Percentiles rank a stretch among this genome's conserved stretches.
Evolutionary conservation across 192 early-diverging fungal species (phyloP).

Genomic region (Allomyces macrogynus): DNA sequence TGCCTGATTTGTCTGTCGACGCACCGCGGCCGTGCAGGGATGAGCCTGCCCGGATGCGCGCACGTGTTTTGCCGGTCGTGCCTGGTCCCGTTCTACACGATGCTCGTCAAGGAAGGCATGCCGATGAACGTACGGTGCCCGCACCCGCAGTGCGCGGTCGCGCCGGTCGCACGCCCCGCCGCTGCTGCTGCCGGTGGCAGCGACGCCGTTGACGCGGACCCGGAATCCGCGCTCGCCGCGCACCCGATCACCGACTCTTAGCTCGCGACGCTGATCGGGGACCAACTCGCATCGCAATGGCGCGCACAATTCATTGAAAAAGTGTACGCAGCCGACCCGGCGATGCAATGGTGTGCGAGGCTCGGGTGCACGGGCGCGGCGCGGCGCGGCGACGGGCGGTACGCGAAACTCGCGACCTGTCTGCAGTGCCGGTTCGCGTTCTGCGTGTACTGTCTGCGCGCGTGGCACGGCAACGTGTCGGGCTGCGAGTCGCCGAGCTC

Average conservation of each 20-base stretch:
- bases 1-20: neutral
- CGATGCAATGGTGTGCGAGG: neutral
- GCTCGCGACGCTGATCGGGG: neutral
- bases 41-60: neutral
- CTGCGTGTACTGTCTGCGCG: neutral
- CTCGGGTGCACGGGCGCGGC: neutral
- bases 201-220: too few species aligned
- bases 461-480: neutral
- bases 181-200: too few species aligned
- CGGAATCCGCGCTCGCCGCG: too few species aligned
- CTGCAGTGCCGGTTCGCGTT: neutral
- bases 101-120: neutral
- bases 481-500: neutral
- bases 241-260: neutral
- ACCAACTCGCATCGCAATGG: neutral
- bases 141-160: neutral
- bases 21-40: neutral
- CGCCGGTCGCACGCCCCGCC: neutral
- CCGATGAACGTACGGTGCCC: neutral
- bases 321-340: neutral
- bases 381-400: neutral
- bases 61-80: neutral
- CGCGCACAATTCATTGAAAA: neutral
- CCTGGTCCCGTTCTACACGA: neutral
- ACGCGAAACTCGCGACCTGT: neutral